Conservation (phyloP, 768 basidiomycete genomes). For the Psilocybe sp. region DNA sequence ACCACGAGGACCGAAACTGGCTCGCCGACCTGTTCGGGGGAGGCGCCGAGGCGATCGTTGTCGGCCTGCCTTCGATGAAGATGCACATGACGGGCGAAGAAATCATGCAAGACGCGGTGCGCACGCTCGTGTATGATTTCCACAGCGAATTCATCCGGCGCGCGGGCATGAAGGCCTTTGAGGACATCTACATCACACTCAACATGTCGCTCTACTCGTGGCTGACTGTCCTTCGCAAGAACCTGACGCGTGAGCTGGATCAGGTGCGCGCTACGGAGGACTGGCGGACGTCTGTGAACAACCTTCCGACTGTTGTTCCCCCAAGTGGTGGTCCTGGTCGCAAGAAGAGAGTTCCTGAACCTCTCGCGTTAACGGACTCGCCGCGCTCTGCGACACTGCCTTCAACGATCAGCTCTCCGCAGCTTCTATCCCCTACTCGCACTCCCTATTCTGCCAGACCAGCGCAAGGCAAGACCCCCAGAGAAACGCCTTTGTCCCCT, state of each 20-base stretch:
- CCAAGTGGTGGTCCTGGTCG: conserved; percentile 17
- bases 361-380: conserved; percentile 26
- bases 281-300: conserved; percentile 38
- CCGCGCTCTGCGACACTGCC: conserved; percentile 31
- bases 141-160: conserved; percentile 63
- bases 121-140: conserved; percentile 64
- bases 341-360: conserved; percentile 39
- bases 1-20: conserved; percentile 51
- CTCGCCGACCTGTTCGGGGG: conserved; percentile 56
- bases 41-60: conserved; percentile 69
- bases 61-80: conserved; percentile 77
- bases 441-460: no score
- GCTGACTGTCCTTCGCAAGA: conserved; percentile 77
- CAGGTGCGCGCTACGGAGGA: conserved; percentile 63
- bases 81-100: conserved; percentile 81
- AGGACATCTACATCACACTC: conserved; percentile 83
- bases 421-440: conserved; percentile 1
- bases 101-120: conserved; percentile 32
- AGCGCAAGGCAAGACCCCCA: no score
- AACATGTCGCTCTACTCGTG: conserved; percentile 82
- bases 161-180: conserved; percentile 49
- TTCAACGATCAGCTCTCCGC: neutral
- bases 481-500: conserved; percentile 1
- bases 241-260: conserved; percentile 73
- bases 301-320: conserved; percentile 23